Conservation (phyloP, 495 filamentous ascomycete genomes). For the Hypoxylon trugodes region DNA sequence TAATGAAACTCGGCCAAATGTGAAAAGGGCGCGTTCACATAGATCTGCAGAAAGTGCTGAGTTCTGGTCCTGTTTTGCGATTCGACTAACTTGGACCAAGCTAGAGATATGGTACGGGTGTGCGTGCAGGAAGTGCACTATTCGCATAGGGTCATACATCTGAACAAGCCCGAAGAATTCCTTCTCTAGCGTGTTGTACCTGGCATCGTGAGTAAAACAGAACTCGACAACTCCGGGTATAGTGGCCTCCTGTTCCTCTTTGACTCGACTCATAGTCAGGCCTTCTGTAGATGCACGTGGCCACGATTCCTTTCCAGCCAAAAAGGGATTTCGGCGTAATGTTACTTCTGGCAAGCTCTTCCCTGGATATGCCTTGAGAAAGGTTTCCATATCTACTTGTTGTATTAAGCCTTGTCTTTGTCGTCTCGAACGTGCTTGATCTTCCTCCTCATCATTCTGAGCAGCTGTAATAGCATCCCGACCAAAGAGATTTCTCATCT, state of each 20-base stretch:
- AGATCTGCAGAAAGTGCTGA: conserved; percentile 85
- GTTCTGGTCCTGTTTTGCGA: conserved; percentile 89
- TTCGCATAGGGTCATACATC: conserved; percentile 77
- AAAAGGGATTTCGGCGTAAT: conserved; percentile 79
- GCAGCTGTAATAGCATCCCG: conserved; percentile 75
- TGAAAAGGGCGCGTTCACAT: conserved; percentile 90
- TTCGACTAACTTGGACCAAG: conserved; percentile 89
- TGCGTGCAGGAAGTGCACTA: conserved; percentile 53
- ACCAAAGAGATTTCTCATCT: conserved; percentile 94
- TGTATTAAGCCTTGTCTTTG: conserved; percentile 59
- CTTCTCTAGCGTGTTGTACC: conserved; percentile 79
- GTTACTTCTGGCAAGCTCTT: conserved; percentile 73
- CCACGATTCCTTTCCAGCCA: conserved; percentile 93
- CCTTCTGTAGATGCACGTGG: conserved; percentile 81
- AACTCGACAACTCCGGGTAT: conserved; percentile 68
- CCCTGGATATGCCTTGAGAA: conserved; percentile 68
- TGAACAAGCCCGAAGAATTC: conserved; percentile 82
- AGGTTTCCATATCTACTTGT: conserved; percentile 73
- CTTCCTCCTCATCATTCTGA: conserved; percentile 61
- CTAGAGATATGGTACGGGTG: conserved; percentile 87
- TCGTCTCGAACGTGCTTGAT: conserved; percentile 51
- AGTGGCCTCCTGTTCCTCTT: conserved; percentile 45
- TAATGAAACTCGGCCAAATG: conserved; percentile 84
- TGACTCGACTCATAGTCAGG: conserved; percentile 80
- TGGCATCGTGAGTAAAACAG: conserved; percentile 74